Evolutionary conservation across 164 flowering plant genomes (phyloP), one percentile per base, ranked within the genome.

Genomic region (Magnolia changhungtana): DNA sequence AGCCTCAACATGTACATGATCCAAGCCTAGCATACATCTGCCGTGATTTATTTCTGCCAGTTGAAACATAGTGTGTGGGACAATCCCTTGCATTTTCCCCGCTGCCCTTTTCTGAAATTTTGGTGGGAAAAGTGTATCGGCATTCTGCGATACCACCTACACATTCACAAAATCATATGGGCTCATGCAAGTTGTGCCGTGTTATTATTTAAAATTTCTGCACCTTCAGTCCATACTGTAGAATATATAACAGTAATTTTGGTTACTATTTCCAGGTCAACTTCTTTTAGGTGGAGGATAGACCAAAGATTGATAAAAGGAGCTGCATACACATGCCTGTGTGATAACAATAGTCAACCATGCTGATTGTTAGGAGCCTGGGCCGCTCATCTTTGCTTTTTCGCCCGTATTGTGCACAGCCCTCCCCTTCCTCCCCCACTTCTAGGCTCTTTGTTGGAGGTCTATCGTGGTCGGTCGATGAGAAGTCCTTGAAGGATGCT

Each of bases 401-500:
- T n/a, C 76, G 88, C 0, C 74, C 10, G 74, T 88, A 65, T 72
- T 83, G 87, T 77, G 74, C 90, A 4, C 72, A 83, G 51, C 50
- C 84, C 24, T 78, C 84, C 14, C n/a, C 87, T 24, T 61, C 81
- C 68, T 55, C 81, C 65, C 61, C 80, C 75, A 86, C 78, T 70
- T 84, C 80, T 37, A 89, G 88, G 74, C 91, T 93, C 69, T 94
- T 94, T 63, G 97, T 94, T 67, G 98, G 86, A 76, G 96, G 98
- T 64, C 82, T 95, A 77, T 91, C 97, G 29, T 90, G 90, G 95
- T 86, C 92, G 50, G 93, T 91, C 31, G 93, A 95, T 71, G 95
- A 95, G 86, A 89, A 85, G 78, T 87, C 94, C 69, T 80, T 95
- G 86, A 84, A 83, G 68, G 97, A 93, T 18, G 92, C 98, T 29